Base-by-base conservation (phyloP, 805 yeast species). In the Pichia insulana region DNA sequence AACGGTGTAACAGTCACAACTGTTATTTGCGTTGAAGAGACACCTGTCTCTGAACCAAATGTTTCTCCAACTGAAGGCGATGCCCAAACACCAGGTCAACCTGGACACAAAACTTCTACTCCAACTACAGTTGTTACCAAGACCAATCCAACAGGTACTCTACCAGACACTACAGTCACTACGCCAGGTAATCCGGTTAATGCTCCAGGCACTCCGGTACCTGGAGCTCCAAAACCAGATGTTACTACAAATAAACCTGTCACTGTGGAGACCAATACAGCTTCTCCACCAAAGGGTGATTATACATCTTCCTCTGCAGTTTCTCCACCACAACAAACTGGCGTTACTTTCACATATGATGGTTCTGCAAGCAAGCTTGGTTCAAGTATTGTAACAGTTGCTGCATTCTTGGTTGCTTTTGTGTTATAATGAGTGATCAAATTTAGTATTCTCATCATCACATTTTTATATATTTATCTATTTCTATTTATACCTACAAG, bases 331-430 rank as follows among this genome's bases (percentile, higher is more conserved):
- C 10, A 12, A 4, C 9, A 37, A 28, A 19, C 30, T 2, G 22
- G 34, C 22, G 27, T 27, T 19, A 17, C 15, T 40, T 22, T 22
- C 25, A 22, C 25, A 22, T 40, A 34, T n/a, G 16, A 34, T 15
- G 30, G 22, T 34, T 27, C 32, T 28, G 42, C 42, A 40, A 28
- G 18, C 12, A 40, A 34, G 18, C 11, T 39, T 25, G 37, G 34
- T 12, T 34, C 42, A 7, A 30, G 37, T 12, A 18, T 34, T 4
- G 25, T 16, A 7, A 28, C 37, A 19, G 12, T 34, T 28, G 34
- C 28, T 20, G 13, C 20, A n/a, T 27, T 40, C 16, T 19, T 34
- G n/a, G 19, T 40, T 30, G 42, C 42, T 16, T 34, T 34, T 12
- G 19, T 40, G 25, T 30, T 27, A 26, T 6, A 33, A 30, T 6